phyloP scores from a whole-genome alignment of 768 basidiomycete species.

The Lactarius akahatsu region DNA sequence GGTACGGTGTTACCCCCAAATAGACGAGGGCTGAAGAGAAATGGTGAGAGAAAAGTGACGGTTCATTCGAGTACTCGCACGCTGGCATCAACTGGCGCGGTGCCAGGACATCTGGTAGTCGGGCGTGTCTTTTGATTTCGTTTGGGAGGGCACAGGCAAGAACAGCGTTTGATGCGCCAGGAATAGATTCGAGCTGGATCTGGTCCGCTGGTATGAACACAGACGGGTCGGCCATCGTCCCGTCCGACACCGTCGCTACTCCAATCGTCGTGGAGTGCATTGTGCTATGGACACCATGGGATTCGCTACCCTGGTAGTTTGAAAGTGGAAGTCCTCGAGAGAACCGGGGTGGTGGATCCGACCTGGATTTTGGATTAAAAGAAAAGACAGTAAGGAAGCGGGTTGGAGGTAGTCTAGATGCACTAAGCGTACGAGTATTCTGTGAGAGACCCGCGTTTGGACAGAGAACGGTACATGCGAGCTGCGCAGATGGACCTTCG shows the following conservation, averaged over 20 bases:
- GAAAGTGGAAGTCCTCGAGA: not conserved
- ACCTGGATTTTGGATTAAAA: not conserved
- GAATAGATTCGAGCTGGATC: not conserved
- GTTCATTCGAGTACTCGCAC: not conserved
- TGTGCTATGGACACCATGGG: not conserved
- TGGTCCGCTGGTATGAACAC: not conserved
- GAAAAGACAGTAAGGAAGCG: not conserved
- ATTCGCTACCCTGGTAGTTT: not conserved
- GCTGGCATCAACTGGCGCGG: not conserved
- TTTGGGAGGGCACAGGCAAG: not conserved
- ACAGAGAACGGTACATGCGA: slow-evolving; percentile 1
- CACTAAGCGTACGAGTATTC: slow-evolving; percentile 14
- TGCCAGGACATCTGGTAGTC: not conserved
- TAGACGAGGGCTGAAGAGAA: not conserved
- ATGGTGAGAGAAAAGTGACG: not conserved
- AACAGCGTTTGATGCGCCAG: not conserved
- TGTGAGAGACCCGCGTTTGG: slow-evolving; percentile 6
- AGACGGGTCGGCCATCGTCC: not conserved
- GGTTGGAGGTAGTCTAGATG: not conserved
- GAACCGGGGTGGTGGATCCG: not conserved
- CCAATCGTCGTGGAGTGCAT: not conserved
- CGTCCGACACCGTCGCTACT: not conserved
- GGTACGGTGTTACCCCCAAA: not conserved
- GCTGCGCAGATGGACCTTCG: slow-evolving; percentile 12
- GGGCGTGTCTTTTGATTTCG: not conserved